Conservation (phyloP, 2,329 filamentous ascomycete species). For the Colletotrichum abscissum region DNA sequence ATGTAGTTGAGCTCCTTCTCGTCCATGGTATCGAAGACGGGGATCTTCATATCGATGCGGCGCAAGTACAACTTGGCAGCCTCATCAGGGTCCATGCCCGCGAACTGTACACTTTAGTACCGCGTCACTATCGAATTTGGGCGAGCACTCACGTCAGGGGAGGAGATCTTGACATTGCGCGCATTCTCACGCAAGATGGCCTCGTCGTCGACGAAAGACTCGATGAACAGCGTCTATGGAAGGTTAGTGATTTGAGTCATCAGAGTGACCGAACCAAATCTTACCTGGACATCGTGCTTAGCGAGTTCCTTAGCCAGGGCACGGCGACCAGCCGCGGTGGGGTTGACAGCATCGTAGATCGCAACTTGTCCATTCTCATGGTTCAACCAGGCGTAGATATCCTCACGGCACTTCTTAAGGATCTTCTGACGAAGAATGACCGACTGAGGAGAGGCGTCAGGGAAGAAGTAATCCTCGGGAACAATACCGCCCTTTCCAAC, state of each 20-base stretch:
- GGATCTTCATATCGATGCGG: conserved; percentile 91
- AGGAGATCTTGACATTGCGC: conserved; percentile 96
- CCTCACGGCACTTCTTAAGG: conserved; percentile 94
- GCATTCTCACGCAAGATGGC: conserved; percentile 96
- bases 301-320: conserved; percentile 94
- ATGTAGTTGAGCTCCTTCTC: conserved; percentile 96
- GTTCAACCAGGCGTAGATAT: conserved; percentile 96
- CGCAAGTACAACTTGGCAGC: conserved; percentile 92
- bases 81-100: conserved; percentile 91
- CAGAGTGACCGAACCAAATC: conserved; percentile 16
- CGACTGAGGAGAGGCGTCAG: conserved; percentile 90
- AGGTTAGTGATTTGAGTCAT: not conserved
- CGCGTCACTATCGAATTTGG: not conserved
- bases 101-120: conserved; percentile 68
- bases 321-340: conserved; percentile 82
- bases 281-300: conserved; percentile 93
- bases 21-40: conserved; percentile 96
- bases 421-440: conserved; percentile 98
- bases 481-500: conserved; percentile 86
- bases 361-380: conserved; percentile 98
- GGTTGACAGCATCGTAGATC: conserved; percentile 98
- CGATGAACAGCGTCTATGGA: conserved; percentile 90
- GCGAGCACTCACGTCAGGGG: conserved; percentile 78
- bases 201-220: conserved; percentile 94
- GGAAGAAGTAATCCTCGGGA: conserved; percentile 97